Evolutionary conservation across 2,329 filamentous ascomycete genomes (phyloP), one percentile per base, ranked within the genome.

Genomic region (Fusarium guadeloupense): DNA sequence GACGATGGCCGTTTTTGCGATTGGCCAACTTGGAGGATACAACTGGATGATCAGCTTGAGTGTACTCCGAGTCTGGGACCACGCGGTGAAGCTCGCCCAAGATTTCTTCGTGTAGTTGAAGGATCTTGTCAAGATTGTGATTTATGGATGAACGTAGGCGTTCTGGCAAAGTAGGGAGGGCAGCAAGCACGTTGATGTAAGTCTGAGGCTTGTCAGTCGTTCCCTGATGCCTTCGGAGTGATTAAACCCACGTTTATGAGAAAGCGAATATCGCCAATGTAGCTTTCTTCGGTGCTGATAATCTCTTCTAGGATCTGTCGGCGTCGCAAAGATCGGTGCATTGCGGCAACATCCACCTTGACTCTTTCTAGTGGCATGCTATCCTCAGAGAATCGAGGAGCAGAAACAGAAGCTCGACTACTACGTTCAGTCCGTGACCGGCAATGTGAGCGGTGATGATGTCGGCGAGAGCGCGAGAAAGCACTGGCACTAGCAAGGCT

Each of bases 251-350:
- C 93, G 76, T 96, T 93, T 72, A 90, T 89, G 55, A 98, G 80
- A 64, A 95, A 92, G 68, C 92, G 92, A 54, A 98, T 76, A 69
- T 97, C 94, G 14, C 89, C 86, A 67, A 98, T 88, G 72, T 98
- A 98, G 69, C 89, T 87, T 72, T 95, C 90, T 74, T 98, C 95
- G 0, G 93, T 96, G 52, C 79, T 84, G 58, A 97, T 86, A 44
- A 98, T 80, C 76, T 98, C 95, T 71, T 95, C 91, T 30, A 98
- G 77, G 33, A 96, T 87, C 59, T 89, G 87, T 13, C 92, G 86
- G 58, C 95, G 86, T 69, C 93, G 90, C 17, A 90, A 76, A 2
- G 92, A 86, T 47, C 93, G 86, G 64, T 88, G 84, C 35, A 85
- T 84, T n/a, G 90, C 88, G 25, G 83, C 87, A 54, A 89, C 84